These are phyloP conservation scores for Neonectria neomacrospora DNA, from an alignment of 2,329 filamentous ascomycete genomes.

Conservation along the genomic window DNA sequence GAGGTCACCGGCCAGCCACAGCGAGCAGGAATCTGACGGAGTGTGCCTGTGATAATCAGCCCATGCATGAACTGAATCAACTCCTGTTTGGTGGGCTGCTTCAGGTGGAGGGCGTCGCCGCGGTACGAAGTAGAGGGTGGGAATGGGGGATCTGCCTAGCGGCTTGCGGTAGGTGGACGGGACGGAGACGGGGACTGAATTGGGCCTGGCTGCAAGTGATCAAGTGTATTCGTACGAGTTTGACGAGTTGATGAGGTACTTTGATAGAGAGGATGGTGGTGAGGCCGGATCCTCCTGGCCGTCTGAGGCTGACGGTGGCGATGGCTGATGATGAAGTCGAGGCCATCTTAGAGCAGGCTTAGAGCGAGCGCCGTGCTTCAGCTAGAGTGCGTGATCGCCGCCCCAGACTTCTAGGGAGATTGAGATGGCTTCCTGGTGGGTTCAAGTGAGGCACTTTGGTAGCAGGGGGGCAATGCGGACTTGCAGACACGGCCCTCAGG, in stretches of 20 bases:
- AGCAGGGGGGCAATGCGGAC: constrained; percentile 40
- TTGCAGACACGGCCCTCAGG: constrained; percentile 17
- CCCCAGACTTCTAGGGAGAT: constrained; percentile 37
- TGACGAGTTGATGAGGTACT: background rate
- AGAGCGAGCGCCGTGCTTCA: constrained; percentile 38
- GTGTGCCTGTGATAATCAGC: constrained; percentile 36
- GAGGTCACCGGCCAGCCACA: constrained; percentile 38
- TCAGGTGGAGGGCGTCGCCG: constrained; percentile 20
- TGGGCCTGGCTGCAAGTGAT: background rate
- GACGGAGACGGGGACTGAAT: background rate
- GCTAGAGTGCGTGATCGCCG: constrained; percentile 46
- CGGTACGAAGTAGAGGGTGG: constrained; percentile 12
- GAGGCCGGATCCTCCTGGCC: constrained; percentile 2
- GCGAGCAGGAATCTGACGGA: constrained; percentile 39
- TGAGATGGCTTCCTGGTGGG: constrained; percentile 29
- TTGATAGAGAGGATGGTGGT: background rate
- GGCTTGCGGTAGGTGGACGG: constrained; percentile 18
- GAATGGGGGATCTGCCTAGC: constrained; percentile 27
- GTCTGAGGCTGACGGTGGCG: constrained; percentile 16
- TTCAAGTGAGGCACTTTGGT: constrained; percentile 36
- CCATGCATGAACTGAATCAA: constrained; percentile 43
- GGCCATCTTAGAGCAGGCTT: constrained; percentile 17
- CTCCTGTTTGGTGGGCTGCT: constrained; percentile 31
- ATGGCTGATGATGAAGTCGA: background rate
- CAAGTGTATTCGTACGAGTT: constrained; percentile 1